Base-by-base conservation (phyloP, 2,329 filamentous ascomycete genomes). In the Fusarium albidum region DNA sequence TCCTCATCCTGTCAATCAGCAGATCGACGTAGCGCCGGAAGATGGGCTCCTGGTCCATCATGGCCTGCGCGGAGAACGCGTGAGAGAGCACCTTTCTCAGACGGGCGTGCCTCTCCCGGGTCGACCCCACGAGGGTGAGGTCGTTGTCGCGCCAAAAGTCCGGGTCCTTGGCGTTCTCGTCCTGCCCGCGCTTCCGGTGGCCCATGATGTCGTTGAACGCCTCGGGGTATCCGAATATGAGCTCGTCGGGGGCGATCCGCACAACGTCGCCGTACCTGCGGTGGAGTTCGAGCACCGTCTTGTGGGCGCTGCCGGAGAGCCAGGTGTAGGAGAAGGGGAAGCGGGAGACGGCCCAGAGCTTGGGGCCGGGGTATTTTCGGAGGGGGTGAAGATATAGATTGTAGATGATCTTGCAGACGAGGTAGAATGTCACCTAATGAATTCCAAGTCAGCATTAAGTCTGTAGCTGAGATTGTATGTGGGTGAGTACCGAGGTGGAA, bases 11-110 rank as follows among this genome's bases (percentile, higher is more conserved):
- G 9, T 50, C 31, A 18, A 67, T 52, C 9, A 71, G 45, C 2
- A 64, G 39, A 18, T 66, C 47, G n/a, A 69, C 54, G 34, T 71
- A 67, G 2, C 50, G 42, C 1, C 18, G 25, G 26, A 73, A 57
- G 28, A 65, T 53, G 0, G 59, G 57, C 42, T 71, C 65, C 41
- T 71, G 69, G 2, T 61, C 65, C 32, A 55, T 60, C 66, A 73
- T 45, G 50, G 68, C 45, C 43, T 58, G 50, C 39, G 65, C 52
- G 17, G 56, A 55, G 55, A 72, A 72, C 13, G 54, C 66, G 12
- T 62, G 65, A 9, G 61, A 58, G 13, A 70, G 53, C 3, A 61
- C 37, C 3, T 49, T 49, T 9, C 66, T 55, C 28, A 49, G 8
- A 17, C 52, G 55, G n/a, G 32, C n/a, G 7, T 56, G 52, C 12